These are phyloP conservation scores for Penicillium sp. DNA, from an alignment of 2,329 filamentous ascomycete species.

Conservation along the genomic window DNA sequence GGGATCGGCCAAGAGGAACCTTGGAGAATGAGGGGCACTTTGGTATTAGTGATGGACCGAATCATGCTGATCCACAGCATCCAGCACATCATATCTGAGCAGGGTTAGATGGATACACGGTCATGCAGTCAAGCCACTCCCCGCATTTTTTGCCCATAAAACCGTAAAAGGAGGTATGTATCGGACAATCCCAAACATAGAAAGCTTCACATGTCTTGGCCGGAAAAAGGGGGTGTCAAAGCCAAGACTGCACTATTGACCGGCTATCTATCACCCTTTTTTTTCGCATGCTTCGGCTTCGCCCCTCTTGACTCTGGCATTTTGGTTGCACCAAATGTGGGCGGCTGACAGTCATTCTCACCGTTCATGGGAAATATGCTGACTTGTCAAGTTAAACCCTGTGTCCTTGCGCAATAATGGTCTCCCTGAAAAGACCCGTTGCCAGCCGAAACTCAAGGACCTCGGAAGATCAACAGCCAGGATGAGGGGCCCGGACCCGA, in stretches of 20 bases:
- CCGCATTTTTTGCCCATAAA: conserved; percentile 24
- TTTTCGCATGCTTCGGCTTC: conserved; percentile 24
- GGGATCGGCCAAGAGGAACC: conserved; percentile 20
- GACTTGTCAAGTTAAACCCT: conserved; percentile 15
- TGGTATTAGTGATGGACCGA: conserved; percentile 24
- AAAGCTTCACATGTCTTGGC: conserved; percentile 32
- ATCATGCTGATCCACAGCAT: conserved; percentile 28
- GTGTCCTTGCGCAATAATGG: conserved; percentile 16
- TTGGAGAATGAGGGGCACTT: conserved; percentile 27
- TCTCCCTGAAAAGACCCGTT: conserved; percentile 21
- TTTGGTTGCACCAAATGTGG: conserved; percentile 14
- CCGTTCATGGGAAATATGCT: conserved; percentile 14
- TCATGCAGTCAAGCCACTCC: conserved; percentile 20
- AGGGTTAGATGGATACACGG: conserved; percentile 22
- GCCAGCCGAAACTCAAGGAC: conserved; percentile 29
- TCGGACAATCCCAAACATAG: conserved; percentile 15
- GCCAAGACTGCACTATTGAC: conserved; percentile 33
- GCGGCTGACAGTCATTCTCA: conserved; percentile 15
- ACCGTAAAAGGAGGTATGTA: conserved; percentile 2
- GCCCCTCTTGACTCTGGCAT: conserved; percentile 29
- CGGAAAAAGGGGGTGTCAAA: conserved; percentile 18
- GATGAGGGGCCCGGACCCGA: conserved; percentile 25
- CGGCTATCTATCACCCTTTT: conserved; percentile 18
- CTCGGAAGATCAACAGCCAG: conserved; percentile 36
- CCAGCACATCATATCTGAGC: conserved; percentile 20